phyloP scores from a whole-genome alignment of 1,284 basidiomycete species.

The Tylopilus orsonianus region DNA sequence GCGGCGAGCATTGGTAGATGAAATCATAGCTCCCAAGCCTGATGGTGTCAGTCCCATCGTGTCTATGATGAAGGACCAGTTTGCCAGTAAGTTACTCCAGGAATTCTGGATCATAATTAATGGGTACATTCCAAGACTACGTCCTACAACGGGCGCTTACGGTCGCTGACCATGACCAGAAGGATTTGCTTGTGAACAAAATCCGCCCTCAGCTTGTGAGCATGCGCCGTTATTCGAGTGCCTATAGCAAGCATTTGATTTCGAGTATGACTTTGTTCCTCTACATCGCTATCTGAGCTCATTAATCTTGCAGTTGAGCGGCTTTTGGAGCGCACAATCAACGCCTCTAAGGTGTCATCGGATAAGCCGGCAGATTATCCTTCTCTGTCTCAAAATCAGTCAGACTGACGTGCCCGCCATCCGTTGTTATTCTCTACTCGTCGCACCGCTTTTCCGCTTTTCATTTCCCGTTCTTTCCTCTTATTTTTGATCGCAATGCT shows the following conservation, averaged over 20 bases:
- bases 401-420: slow-evolving; percentile 16
- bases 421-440: slow-evolving; percentile 10
- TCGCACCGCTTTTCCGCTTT: slow-evolving; percentile 9
- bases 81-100: slow-evolving; percentile 65
- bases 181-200: slow-evolving; percentile 58
- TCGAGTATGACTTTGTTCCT: slow-evolving; percentile 56
- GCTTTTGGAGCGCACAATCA: slow-evolving; percentile 49
- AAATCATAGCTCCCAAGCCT: slow-evolving; percentile 69
- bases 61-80: slow-evolving; percentile 90
- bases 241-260: slow-evolving; percentile 76
- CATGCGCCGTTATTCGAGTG: slow-evolving; percentile 70
- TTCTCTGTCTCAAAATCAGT: slow-evolving; percentile 23
- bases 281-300: slow-evolving; percentile 1
- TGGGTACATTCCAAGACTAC: slow-evolving; percentile 54
- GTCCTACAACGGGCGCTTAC: slow-evolving; percentile 76
- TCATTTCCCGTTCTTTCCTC: slow-evolving; percentile 11
- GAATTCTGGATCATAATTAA: slow-evolving; percentile 2
- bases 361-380: slow-evolving; percentile 36
- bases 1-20: slow-evolving; percentile 72
- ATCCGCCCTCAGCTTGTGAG: slow-evolving; percentile 66
- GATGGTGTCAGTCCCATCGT: slow-evolving; percentile 66
- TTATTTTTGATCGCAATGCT: slow-evolving; percentile 37
- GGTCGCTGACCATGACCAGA: slow-evolving; percentile 73
- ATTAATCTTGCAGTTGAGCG: slow-evolving; percentile 56
- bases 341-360: slow-evolving; percentile 23